Conservation (phyloP, 805 yeast species). For the Wickerhamomyces ciferrii region DNA sequence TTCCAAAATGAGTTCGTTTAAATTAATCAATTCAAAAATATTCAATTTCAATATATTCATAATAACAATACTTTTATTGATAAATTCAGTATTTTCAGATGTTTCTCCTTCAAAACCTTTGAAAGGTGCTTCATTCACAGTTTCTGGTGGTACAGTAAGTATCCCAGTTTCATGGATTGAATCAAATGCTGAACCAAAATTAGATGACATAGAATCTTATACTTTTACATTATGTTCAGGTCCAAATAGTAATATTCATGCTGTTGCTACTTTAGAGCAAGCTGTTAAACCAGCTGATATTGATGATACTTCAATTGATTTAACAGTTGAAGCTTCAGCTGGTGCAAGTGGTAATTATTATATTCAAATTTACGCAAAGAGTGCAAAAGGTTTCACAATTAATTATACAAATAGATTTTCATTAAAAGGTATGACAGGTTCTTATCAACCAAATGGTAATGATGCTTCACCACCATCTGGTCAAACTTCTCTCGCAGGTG, state of each 20-base stretch:
- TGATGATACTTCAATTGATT: constrained; percentile 29
- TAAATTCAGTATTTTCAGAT: constrained; percentile 11
- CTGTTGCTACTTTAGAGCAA: constrained; percentile 28
- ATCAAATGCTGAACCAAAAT: constrained; percentile 41
- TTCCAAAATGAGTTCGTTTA: not conserved
- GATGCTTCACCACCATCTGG: constrained; percentile 38
- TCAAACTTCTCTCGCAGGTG: constrained; percentile 28
- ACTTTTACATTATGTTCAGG: constrained; percentile 69
- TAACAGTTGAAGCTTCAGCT: constrained; percentile 33
- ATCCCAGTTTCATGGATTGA: constrained; percentile 48
- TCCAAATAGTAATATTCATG: constrained; percentile 40
- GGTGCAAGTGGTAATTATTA: constrained; percentile 67
- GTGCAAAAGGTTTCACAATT: constrained; percentile 41
- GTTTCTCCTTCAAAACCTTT: constrained; percentile 23
- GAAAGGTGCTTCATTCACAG: constrained; percentile 11
- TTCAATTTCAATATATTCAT: not conserved
- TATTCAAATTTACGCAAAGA: constrained; percentile 58
- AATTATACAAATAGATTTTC: constrained; percentile 66
- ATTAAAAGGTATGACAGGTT: constrained; percentile 70
- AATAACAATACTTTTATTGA: not conserved
- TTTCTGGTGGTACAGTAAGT: constrained; percentile 21
- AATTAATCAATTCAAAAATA: not conserved
- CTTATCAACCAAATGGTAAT: constrained; percentile 36
- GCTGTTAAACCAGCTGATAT: constrained; percentile 25
- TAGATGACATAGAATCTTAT: constrained; percentile 37